Evolutionary conservation across 108 stramenopile genomes (phyloP), one percentile per base, ranked within the genome.

Genomic region (Pseudonitzschia pungens): DNA sequence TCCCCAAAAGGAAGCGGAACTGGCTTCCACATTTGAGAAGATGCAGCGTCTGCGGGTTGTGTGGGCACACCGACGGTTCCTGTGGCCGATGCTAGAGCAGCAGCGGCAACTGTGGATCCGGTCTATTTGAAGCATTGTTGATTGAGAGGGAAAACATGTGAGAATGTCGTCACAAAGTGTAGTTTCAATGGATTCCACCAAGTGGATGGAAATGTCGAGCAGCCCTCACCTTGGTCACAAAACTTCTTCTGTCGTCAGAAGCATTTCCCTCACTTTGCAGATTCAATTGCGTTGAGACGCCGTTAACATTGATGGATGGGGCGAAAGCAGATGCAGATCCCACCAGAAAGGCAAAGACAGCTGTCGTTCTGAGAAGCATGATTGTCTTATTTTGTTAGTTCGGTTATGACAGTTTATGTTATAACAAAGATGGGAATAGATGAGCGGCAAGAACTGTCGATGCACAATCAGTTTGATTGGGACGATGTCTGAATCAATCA

Each of bases 1-100:
- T 95, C 93, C 2, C 83, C 80, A 63, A 96, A 92, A 31, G 97
- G 97, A 20, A 98, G 63, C 26, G 69, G 65, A 41, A 98, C 81
- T 59, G 85, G 84, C 32, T 66, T 79, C 97, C 97, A 98, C 73
- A 81, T 80, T 73, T 78, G 73, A 5, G 79, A 66, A 43, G 89
- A 73, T 8, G 89, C 92, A 68, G 89, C 89, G n/a, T 79, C 60
- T 42, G 89, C 87, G 14, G 81, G 62, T 26, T 51, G 56, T 24
- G 60, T 29, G 11, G 36, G 60, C 20, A 31, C 52, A 55, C 78
- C 70, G 59, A 68, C 36, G 14, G 65, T 33, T 0, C 70, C 54
- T 14, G 83, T 71, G 18, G 76, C 58, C 29, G 83, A 73, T 26
- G 89, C 79, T 12, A 84, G 14, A 24, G 84, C 65, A 28, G 84